Base-by-base conservation (phyloP, 805 yeast species). In the Naumovozyma baii region DNA sequence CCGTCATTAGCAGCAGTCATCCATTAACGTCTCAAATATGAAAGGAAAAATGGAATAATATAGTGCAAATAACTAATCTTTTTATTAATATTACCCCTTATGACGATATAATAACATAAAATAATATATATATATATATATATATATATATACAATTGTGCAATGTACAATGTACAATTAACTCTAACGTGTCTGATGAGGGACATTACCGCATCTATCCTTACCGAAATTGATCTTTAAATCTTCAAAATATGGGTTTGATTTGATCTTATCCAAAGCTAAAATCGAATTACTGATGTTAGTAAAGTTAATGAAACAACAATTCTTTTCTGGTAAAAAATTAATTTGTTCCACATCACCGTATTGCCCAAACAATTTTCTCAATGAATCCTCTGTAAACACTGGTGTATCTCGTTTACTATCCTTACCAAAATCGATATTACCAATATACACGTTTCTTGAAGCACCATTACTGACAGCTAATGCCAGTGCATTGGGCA, bases 281-380 rank as follows among this genome's bases (percentile, higher is more conserved):
- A 82, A 76, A 51, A 88, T 83, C 4, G 97, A 96, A 58, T 81
- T 82, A 31, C 88, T 83, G 49, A 92, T 85, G 59, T 86, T 83
- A 16, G 95, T 85, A 55, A 86, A 88, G 60, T 88, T 88, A 42
- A 88, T 82, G 62, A 90, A 88, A 18, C 92, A 94, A 63, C 96
- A 88, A 43, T 80, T 78, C 59, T 82, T 81, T 51, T 83, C 92
- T 33, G 77, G 78, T 43, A 85, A 69, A 57, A 83, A 83, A 58
- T 92, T 88, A 57, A 92, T 83, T 62, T 88, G 97, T 62, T 92
- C 98, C 48, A 92, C 84, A 47, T 85, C 95, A 32, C 98, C 98
- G 66, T 78, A 88, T 52, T 77, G 80, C 19, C 76, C 67, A 56
- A 90, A 88, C 58, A 82, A 87, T 4, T 62, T 64, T 51, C 90